A percentile compares a stretch with the other conserved stretches of the same genome.
Conservation (phyloP, 2,329 filamentous ascomycete genomes). For the Hymenoscyphus fraxineus region DNA sequence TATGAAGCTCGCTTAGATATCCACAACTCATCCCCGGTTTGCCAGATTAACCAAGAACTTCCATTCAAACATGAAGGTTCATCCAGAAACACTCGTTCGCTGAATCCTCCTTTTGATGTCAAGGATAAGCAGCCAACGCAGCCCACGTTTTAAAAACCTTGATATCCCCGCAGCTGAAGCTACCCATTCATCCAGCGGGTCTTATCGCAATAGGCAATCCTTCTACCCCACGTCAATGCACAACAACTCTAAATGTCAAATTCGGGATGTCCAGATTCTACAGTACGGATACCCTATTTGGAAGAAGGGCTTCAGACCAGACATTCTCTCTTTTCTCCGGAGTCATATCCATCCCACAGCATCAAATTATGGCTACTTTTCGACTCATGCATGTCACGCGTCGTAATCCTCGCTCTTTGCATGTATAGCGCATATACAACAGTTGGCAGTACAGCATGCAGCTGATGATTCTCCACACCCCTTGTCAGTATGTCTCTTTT, state of each 20-base stretch:
- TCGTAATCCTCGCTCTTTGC: constrained; percentile 1
- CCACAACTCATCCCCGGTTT: not conserved
- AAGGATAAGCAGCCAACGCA: not conserved
- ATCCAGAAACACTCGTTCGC: not conserved
- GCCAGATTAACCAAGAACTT: not conserved
- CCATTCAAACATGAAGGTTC: not conserved
- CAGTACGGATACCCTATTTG: not conserved
- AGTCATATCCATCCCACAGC: not conserved
- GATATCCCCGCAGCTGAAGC: not conserved
- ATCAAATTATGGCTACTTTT: not conserved
- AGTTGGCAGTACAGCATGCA: constrained; percentile 2
- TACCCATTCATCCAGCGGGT: not conserved
- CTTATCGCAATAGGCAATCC: not conserved
- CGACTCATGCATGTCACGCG: not conserved
- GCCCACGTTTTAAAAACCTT: not conserved
- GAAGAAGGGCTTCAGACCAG: not conserved
- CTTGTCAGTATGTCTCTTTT: not conserved
- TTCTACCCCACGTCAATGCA: not conserved
- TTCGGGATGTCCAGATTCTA: not conserved
- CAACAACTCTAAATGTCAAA: not conserved
- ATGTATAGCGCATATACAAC: not conserved
- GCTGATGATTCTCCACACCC: not conserved
- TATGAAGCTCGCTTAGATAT: not conserved
- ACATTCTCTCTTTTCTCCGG: not conserved
- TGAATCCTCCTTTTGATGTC: not conserved